These are phyloP conservation scores for Starmerella stellata DNA, from an alignment of 805 yeast species.

Conservation along the genomic window DNA sequence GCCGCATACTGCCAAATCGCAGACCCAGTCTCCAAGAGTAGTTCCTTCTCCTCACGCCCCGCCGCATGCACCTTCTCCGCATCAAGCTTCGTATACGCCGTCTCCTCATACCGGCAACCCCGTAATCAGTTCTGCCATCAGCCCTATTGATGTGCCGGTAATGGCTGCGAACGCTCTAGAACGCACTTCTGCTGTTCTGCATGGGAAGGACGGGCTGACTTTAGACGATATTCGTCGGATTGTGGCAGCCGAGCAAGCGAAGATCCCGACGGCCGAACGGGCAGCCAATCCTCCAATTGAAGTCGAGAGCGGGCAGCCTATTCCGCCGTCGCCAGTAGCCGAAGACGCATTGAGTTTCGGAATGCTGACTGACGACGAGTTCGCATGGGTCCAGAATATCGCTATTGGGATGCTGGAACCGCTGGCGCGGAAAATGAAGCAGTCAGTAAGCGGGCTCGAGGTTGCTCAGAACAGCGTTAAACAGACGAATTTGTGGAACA, in stretches of 20 bases:
- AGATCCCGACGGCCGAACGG: background rate
- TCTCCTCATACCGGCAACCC: background rate
- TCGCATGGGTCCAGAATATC: constrained; percentile 39
- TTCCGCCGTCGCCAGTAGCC: background rate
- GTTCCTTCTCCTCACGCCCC: too few species aligned
- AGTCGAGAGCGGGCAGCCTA: background rate
- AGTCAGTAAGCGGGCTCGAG: background rate
- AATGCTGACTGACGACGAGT: constrained; percentile 35
- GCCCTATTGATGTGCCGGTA: background rate
- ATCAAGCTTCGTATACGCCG: background rate
- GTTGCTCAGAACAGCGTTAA: background rate
- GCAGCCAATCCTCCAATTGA: background rate
- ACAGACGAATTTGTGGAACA: constrained; percentile 29
- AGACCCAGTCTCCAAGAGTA: too few species aligned
- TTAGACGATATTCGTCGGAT: constrained; percentile 93
- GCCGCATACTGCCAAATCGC: background rate
- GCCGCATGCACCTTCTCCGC: too few species aligned
- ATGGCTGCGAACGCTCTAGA: constrained; percentile 25
- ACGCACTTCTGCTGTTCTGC: constrained; percentile 50
- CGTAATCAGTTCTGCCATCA: background rate
- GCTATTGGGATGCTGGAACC: constrained; percentile 29
- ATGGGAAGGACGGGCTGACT: constrained; percentile 69
- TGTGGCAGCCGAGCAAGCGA: constrained; percentile 89
- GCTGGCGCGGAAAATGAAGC: background rate
- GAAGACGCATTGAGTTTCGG: constrained; percentile 18